Evolutionary conservation across 2,329 filamentous ascomycete genomes (phyloP), one percentile per base, ranked within the genome.

Genomic region (Coccinonectria pachysandricola): DNA sequence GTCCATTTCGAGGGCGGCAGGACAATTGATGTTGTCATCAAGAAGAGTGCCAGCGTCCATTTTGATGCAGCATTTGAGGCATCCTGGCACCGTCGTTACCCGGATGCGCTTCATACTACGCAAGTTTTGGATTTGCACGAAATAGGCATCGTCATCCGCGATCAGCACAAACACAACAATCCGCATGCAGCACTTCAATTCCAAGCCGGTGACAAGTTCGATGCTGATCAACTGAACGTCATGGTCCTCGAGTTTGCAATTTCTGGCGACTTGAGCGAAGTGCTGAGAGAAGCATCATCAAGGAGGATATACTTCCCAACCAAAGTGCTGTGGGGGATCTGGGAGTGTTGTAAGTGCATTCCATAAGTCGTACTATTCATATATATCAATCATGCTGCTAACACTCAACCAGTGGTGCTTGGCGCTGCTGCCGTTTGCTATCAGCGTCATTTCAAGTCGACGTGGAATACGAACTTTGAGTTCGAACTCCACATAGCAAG

Each of bases 341-440:
- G 46, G 45, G 47, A 49, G 21, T 50, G 46, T 15, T 22, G 48
- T 52, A 27, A 33, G 48, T 43, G 12, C 10, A 12, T 9, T 9
- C 12, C 3, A 6, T 10, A 3, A 4, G 8, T 11, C 3, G 8
- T 22, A 5, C 13, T 8, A 4, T 19, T 19, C 7, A 14, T 19
- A n/a, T 13, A 15, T 6, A 11, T 4, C 12, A 12, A 15, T 14
- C n/a, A n/a, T n/a, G n/a, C n/a, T n/a, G n/a, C n/a, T n/a, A n/a
- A n/a, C n/a, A n/a, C n/a, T n/a, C n/a, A n/a, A n/a, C n/a, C n/a
- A 54, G 50, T 52, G 21, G 35, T 45, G 2, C 27, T 37, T 11
- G 49, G 45, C 6, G 34, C 48, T 12, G 37, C 48, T 7, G 43
- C 45, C 4, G 36, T 48, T 17, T 46, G 46, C 7, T 49, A 50